Evolutionary conservation across 257 asterid genomes (phyloP), one percentile per base, ranked within the genome.

Genomic region (Cinchona pubescens): DNA sequence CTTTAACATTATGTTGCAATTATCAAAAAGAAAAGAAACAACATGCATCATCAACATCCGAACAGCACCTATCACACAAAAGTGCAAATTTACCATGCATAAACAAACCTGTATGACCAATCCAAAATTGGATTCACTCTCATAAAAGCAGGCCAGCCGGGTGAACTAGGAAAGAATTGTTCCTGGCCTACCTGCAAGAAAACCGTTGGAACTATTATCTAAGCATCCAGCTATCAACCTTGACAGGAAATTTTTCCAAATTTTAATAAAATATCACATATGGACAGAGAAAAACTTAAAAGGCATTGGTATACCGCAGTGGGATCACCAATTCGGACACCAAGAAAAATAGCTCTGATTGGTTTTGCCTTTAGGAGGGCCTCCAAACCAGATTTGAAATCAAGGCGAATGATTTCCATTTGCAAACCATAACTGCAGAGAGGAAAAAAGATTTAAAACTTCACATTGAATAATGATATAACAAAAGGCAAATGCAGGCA

Each of bases 141-240:
- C 98, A 94, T 94, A 82, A 94, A 94, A 84, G 96, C 87, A 29
- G 98, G 97, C 97, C 96, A 91, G 55, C 98, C 97, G 46, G 92
- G 94, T 38, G 98, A 90, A 87, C 98, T 94, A 19, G 97, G 97
- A 42, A 97, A 90, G 86, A 94, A 91, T 77, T 94, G 98, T 76
- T 89, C 97, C 76, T 91, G 98, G 72, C 97, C 97, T 62, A 91
- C 94, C 98, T 91, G 86, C 68, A 84, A 82, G 61, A 74, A 66
- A 65, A 78, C n/a, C 23, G 45, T 59, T 71, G 71, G 56, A 63
- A 37, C 65, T 35, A 19, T 49, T 49, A 45, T 43, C 30, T 42
- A 71, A 23, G 65, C 43, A 66, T 79, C 18, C 10, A 46, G 42
- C 34, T 5, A 43, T 53, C 34, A 65, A 19, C 67, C 38, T 51